Evolutionary conservation across 768 basidiomycete genomes (phyloP), one percentile per base, ranked within the genome.

Genomic region (Wakefieldia striispora): DNA sequence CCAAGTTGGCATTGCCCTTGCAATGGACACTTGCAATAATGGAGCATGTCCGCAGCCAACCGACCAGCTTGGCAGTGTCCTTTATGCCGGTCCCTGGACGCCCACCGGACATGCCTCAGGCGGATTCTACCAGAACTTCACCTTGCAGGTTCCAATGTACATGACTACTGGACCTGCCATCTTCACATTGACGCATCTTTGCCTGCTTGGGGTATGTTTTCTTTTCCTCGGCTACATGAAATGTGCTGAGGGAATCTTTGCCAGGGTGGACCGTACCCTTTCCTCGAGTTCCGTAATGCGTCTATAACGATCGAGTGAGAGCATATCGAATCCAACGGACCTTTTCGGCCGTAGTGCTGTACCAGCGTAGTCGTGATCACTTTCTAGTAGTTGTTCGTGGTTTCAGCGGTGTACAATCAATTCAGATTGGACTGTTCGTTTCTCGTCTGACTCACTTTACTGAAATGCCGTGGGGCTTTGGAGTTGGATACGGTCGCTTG

Each of bases 1-100:
- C 41, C 64, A 68, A 40, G 62, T 68, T n/a, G 65, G 66, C 33
- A 68, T 67, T 16, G 66, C 66, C 14, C 64, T 67, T 10, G 54
- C 61, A 3, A 53, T 67, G 6, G 33, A 17, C 21, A 48, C 4
- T 26, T 67, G 65, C 47, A 17, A 14, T 35, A 56, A 59, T 8
- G 61, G 57, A 0, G 45, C 43, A 8, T 66, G 65, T 45, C 66
- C 66, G 1, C 43, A 54, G 3, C 64, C 66, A 1, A 16, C 44
- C 1, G 14, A 58, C 0, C 38, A 43, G 37, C 57, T 69, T 10
- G 66, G 67, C 14, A 4, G 21, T 13, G 60, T 67, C 14, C 61
- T 67, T 4, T 67, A 67, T 6, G 61, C 65, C 3, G 65, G 67
- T 1, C 56, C 65, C 3, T 67, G 62, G 60, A 58, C 43, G 0